Base-by-base conservation (phyloP, 2,329 filamentous ascomycete species). In the Setomelanomma holmii region DNA sequence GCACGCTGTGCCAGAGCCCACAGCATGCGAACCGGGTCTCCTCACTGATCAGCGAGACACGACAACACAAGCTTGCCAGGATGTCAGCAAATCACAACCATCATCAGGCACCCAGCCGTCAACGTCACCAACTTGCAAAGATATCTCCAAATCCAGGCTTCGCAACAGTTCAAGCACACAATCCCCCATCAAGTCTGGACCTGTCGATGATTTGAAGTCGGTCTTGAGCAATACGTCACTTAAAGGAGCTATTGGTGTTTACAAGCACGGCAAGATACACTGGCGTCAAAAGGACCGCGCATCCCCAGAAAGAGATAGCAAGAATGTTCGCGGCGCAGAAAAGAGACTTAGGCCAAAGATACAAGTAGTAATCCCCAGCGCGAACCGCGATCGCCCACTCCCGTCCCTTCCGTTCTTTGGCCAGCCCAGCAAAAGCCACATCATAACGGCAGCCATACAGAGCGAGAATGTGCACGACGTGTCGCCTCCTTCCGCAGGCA, bases 221-320 rank as follows among this genome's bases (percentile, higher is more conserved):
- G 59, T 63, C 30, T 50, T 59, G 11, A 58, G 49, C 44, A 60
- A 56, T 42, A 49, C 61, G 24, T 63, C 66, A 16, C 50, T 67
- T n/a, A 65, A 60, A 27, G 56, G 60, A 33, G 73, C 63, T n/a
- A 76, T 80, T 53, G 78, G 78, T 5, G 66, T 76, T 4, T 81
- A 78, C 72, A 76, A 74, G 44, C 67, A 80, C 58, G 79, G 78
- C 4, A 71, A 72, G 30, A 72, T 76, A 22, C 68, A 77, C 44
- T 80, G 78, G 77, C 74, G 66, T 27, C 49, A 60, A 22, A 62
- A 56, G 43, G 53, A 64, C 41, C 34, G 34, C 40, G 23, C 35
- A 24, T 20, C 43, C 19, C 44, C 33, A 40, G 35, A 49, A 48
- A 47, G 39, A 41, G 39, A 53, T 23, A 40, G 23, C 40, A 56